phyloP scores from a whole-genome alignment of 768 basidiomycete species.

The Tricholoma bakamatsutake region DNA sequence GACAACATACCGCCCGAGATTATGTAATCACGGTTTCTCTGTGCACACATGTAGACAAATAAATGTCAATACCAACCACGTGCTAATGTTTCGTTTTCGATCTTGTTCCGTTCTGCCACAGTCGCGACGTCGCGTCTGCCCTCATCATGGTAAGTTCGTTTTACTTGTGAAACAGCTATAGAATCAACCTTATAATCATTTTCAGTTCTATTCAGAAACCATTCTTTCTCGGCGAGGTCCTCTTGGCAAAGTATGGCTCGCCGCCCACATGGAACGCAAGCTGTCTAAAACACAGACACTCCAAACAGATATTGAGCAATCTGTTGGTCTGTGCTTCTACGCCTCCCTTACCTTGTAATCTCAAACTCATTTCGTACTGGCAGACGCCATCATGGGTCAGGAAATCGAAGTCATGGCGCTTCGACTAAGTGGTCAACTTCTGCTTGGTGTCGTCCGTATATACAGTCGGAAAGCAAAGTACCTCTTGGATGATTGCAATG shows the following conservation, averaged over 20 bases:
- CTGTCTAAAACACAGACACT: constrained; percentile 93
- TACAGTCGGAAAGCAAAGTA: constrained; percentile 98
- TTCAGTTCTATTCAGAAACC: constrained; percentile 87
- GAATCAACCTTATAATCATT: constrained; percentile 9
- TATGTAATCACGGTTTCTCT: too few relatives aligned
- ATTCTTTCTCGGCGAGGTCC: constrained; percentile 93
- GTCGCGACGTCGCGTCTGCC: constrained; percentile 21
- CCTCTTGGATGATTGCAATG: constrained; percentile 95
- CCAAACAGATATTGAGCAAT: constrained; percentile 92
- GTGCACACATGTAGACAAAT: too few relatives aligned
- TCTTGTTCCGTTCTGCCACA: constrained; percentile 14
- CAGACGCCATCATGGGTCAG: constrained; percentile 90
- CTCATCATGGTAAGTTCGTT: constrained; percentile 23
- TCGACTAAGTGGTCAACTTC: constrained; percentile 91
- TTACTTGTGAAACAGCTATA: neutral
- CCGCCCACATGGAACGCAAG: constrained; percentile 98
- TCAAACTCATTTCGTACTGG: neutral
- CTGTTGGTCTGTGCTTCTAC: constrained; percentile 59
- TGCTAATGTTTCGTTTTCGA: constrained; percentile 13
- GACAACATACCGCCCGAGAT: neutral
- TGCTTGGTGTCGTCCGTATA: constrained; percentile 95
- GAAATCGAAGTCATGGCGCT: constrained; percentile 92
- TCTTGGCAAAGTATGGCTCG: constrained; percentile 96
- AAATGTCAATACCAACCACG: constrained; percentile 8
- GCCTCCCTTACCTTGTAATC: neutral